Base-by-base conservation (phyloP, 768 basidiomycete genomes). In the Kwoniella dendrophila region DNA sequence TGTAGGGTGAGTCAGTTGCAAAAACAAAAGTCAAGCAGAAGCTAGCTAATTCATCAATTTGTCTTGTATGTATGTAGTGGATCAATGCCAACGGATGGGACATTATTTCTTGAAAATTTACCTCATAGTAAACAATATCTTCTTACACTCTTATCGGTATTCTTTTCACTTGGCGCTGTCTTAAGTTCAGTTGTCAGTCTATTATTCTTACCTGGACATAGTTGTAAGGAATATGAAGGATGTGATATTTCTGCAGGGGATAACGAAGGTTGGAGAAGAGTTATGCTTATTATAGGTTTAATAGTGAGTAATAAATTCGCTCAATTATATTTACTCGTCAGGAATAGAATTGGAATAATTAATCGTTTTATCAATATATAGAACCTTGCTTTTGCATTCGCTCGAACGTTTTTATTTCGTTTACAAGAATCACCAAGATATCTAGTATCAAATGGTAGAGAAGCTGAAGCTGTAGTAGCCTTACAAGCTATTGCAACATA, bases 41-140 rank as follows among this genome's bases (percentile, higher is more conserved):
- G n/a, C 20, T n/a, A 43, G 6, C 41, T 18, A 8, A 8, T 8
- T 55, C 32, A 50, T 44, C 18, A 18, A 38, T 38, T 38, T 18
- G 18, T 8, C 36, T 38, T 38, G 36, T 38, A 18, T 38, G 36
- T n/a, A 43, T 41, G 10, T 57, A 93, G 90, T 88, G 93, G 40
- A 88, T 91, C 43, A 0, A 95, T 97, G 92, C 94, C 94, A 0
- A 98, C 94, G 0, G 95, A 97, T 68, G 93, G 94, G 5, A 97
- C 92, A 0, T 85, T 95, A 53, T 76, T 72, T 45, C 68, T 73
- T 6, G 95, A 99, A 72, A 92, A 96, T 70, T 87, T 97, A 82
- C 95, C 95, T 2, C 86, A 88, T 66, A 85, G 85, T n/a, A 92
- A 93, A 66, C 87, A 92, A 71, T 92, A 95, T 75, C 85, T 98